A percentile compares a stretch with the other conserved stretches of the same genome.
These are phyloP conservation scores for Ustilago hordei DNA, from an alignment of 1,284 basidiomycete species.

Conservation along the genomic window DNA sequence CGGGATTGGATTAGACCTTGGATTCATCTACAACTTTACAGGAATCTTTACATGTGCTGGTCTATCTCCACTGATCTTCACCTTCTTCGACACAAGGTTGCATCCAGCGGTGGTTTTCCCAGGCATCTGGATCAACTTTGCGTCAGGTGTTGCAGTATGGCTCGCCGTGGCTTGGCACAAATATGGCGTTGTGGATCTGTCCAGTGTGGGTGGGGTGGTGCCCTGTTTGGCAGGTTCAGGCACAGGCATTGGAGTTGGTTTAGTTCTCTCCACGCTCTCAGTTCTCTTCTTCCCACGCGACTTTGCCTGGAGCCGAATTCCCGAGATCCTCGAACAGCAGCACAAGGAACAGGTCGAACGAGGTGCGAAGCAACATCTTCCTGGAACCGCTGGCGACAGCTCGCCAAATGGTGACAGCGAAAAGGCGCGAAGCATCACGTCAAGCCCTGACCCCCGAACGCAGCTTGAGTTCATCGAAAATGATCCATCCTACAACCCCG, in stretches of 20 bases:
- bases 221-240: slow-evolving; percentile 59
- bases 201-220: slow-evolving; percentile 47
- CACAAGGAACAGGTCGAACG: slow-evolving; percentile 30
- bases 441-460: slow-evolving; percentile 24
- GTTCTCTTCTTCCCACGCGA: slow-evolving; percentile 49
- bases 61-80: slow-evolving; percentile 56
- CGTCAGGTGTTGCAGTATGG: slow-evolving; percentile 63
- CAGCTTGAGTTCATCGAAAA: slow-evolving; percentile 50
- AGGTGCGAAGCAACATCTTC: slow-evolving; percentile 18
- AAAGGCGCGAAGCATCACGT: slow-evolving; percentile 19
- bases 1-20: slow-evolving; percentile 61
- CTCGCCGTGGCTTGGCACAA: slow-evolving; percentile 54
- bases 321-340: slow-evolving; percentile 41
- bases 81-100: slow-evolving; percentile 60
- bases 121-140: slow-evolving; percentile 65
- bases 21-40: slow-evolving; percentile 58
- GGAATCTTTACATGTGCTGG: slow-evolving; percentile 58
- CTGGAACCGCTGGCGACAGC: slow-evolving; percentile 1
- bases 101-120: slow-evolving; percentile 57
- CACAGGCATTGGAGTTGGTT: slow-evolving; percentile 55
- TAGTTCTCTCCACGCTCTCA: slow-evolving; percentile 36
- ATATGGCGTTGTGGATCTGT: slow-evolving; percentile 50
- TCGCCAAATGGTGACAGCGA: neutral
- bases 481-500: slow-evolving; percentile 35
- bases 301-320: slow-evolving; percentile 56